Conservation (phyloP, 73 alveolate genomes). For the Paramecium sonneborni region DNA sequence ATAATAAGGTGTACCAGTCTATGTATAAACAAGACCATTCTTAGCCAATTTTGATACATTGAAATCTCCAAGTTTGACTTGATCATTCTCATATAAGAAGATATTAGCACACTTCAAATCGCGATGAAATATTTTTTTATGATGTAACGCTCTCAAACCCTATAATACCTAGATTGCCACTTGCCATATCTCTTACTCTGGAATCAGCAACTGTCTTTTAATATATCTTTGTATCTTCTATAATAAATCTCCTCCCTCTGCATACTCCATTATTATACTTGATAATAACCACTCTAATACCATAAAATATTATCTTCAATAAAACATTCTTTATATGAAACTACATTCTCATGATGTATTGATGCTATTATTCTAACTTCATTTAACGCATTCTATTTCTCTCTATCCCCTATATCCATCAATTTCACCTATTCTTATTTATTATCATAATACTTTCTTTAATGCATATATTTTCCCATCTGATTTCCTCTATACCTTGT, state of each 20-base stretch:
- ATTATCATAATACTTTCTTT: neutral
- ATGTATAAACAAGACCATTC: slow-evolving; percentile 75
- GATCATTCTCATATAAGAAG: slow-evolving; percentile 76
- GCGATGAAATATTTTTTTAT: slow-evolving; percentile 79
- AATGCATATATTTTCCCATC: slow-evolving; percentile 68
- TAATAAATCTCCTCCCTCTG: slow-evolving; percentile 77
- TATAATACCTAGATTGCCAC: slow-evolving; percentile 74
- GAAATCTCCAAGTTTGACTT: slow-evolving; percentile 82
- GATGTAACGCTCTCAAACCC: slow-evolving; percentile 81
- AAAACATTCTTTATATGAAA: slow-evolving; percentile 51
- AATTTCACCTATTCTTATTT: slow-evolving; percentile 19
- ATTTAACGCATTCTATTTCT: slow-evolving; percentile 66
- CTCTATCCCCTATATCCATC: slow-evolving; percentile 61
- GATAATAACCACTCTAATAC: neutral
- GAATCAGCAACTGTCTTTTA: slow-evolving; percentile 69
- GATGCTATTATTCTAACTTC: slow-evolving; percentile 72
- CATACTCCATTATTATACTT: slow-evolving; percentile 80
- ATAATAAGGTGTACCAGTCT: slow-evolving; percentile 87
- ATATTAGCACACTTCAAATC: slow-evolving; percentile 86
- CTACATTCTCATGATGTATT: slow-evolving; percentile 63
- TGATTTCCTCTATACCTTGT: slow-evolving; percentile 61
- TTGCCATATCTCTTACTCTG: slow-evolving; percentile 76
- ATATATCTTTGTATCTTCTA: slow-evolving; percentile 66
- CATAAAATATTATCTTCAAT: slow-evolving; percentile 56
- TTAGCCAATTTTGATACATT: slow-evolving; percentile 81